Percentiles rank a stretch among this genome's conserved stretches.
Evolutionary conservation across 306 rosid genomes (phyloP).

Genomic region (Lupinus albus): DNA sequence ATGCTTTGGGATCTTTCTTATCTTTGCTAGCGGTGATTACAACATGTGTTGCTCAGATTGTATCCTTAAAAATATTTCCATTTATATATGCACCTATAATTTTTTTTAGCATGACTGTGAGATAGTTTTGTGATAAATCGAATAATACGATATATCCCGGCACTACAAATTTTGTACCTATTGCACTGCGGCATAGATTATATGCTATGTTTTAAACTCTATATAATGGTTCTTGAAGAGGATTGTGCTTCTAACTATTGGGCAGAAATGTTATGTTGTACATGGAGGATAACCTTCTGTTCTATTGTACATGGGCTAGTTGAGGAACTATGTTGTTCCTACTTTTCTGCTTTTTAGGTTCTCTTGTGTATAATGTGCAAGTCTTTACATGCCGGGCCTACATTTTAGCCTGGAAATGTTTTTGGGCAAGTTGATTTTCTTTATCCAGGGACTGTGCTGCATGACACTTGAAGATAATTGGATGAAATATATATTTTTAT

Average conservation of each 20-base stretch:
- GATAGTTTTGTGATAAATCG: conserved; percentile 12
- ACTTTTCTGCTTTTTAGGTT: conserved; percentile 5
- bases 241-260: conserved; percentile 18
- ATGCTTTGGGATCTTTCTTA: conserved; percentile 78
- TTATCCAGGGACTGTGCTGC: conserved; percentile 11
- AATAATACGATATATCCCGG: background rate
- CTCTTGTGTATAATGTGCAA: background rate
- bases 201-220: conserved; percentile 32
- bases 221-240: conserved; percentile 14
- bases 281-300: conserved; percentile 26
- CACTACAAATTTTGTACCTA: background rate
- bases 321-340: conserved; percentile 3
- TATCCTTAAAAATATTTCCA: conserved; percentile 58
- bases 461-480: conserved; percentile 36
- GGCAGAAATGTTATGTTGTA: conserved; percentile 17
- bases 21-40: conserved; percentile 87
- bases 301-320: background rate
- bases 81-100: background rate
- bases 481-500: conserved; percentile 11
- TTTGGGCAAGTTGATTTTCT: conserved; percentile 19
- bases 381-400: conserved; percentile 9
- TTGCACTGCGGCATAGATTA: background rate
- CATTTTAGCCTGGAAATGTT: conserved; percentile 22
- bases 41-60: conserved; percentile 95
- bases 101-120: background rate